These are phyloP conservation scores for Pseudopyrenochaeta lycopersici DNA, from an alignment of 2,329 filamentous ascomycete species.

Conservation along the genomic window DNA sequence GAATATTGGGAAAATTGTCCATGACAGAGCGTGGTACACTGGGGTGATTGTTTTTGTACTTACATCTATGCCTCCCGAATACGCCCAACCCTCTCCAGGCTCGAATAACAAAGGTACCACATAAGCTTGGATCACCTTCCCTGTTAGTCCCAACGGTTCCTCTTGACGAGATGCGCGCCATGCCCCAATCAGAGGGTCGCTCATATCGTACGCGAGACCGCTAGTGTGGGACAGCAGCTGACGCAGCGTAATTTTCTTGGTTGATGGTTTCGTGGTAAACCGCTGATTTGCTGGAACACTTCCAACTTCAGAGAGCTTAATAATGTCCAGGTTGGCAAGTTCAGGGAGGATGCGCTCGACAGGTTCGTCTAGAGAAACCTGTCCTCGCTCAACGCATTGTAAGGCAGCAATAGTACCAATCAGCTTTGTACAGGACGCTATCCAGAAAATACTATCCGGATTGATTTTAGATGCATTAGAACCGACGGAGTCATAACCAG, in stretches of 20 bases:
- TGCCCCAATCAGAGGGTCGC: neutral
- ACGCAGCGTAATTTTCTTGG: neutral
- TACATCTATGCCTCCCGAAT: too few relatives aligned
- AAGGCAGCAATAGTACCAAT: constrained; percentile 28
- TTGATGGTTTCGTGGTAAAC: too few relatives aligned
- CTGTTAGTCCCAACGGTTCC: neutral
- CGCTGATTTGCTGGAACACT: neutral
- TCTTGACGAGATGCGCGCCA: neutral
- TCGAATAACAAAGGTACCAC: neutral
- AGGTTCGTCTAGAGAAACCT: constrained; percentile 22
- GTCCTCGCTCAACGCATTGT: constrained; percentile 33
- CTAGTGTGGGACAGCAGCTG: neutral
- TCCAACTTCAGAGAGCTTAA: neutral
- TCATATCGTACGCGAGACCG: neutral
- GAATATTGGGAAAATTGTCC: too few relatives aligned
- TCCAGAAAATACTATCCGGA: constrained; percentile 12
- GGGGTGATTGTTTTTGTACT: too few relatives aligned
- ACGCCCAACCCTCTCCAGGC: neutral
- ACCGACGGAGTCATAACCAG: neutral
- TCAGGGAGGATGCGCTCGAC: constrained; percentile 27
- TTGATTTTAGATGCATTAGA: neutral
- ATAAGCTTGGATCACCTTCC: too few relatives aligned
- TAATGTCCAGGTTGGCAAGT: constrained; percentile 19
- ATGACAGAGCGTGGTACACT: too few relatives aligned
- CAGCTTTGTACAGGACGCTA: constrained; percentile 35